phyloP scores from a whole-genome alignment of 495 filamentous ascomycete genomes.

The Entonaema liquescens region DNA sequence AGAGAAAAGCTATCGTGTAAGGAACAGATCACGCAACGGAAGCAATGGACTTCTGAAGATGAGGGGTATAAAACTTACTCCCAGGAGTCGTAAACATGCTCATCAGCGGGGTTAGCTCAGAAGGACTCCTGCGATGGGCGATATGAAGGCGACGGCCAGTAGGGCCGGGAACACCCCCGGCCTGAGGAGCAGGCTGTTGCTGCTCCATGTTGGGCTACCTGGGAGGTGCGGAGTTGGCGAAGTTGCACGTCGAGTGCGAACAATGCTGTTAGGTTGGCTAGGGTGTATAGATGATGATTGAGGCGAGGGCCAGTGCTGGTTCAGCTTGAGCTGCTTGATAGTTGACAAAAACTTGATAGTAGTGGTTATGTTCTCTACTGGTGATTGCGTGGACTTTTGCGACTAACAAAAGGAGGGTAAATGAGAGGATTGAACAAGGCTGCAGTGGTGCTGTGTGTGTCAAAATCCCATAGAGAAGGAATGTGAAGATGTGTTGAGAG shows the following conservation, averaged over 20 bases:
- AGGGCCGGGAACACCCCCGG: constrained; percentile 78
- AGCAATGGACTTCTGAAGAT: constrained; percentile 5
- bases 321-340: background rate
- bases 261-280: constrained; percentile 19
- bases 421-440: constrained; percentile 57
- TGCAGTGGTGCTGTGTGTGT: constrained; percentile 36
- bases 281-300: constrained; percentile 23
- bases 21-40: constrained; percentile 1
- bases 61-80: constrained; percentile 54
- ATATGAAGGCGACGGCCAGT: constrained; percentile 93
- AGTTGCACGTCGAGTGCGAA: constrained; percentile 63
- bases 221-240: constrained; percentile 38
- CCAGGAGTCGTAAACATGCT: constrained; percentile 77
- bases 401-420: constrained; percentile 55
- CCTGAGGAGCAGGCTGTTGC: constrained; percentile 65
- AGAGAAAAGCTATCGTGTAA: background rate
- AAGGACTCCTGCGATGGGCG: constrained; percentile 95
- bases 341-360: constrained; percentile 34
- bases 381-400: constrained; percentile 49
- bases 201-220: constrained; percentile 75
- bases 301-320: constrained; percentile 34
- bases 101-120: constrained; percentile 97
- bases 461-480: constrained; percentile 42
- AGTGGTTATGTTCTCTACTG: constrained; percentile 32
- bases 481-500: constrained; percentile 44